These are phyloP conservation scores for Penicillium digitatum DNA, from an alignment of 2,329 filamentous ascomycete genomes.

Conservation along the genomic window DNA sequence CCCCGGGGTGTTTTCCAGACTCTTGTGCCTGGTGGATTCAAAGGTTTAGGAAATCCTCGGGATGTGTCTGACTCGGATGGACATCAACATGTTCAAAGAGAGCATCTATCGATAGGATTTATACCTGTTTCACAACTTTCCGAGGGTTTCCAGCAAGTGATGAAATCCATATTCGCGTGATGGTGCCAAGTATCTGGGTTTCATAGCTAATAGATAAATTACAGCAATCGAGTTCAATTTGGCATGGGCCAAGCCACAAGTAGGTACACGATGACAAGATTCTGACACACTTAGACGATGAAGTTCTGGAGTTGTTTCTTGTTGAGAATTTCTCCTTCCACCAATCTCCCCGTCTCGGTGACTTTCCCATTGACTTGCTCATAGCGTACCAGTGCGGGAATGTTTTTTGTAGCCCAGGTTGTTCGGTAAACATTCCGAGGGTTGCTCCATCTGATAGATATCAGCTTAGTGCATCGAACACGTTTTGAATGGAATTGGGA, in stretches of 20 bases:
- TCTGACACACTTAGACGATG: slow-evolving; percentile 9
- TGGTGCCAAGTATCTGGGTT: neutral
- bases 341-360: slow-evolving; percentile 30
- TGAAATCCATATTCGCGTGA: neutral
- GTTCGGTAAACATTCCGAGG: slow-evolving; percentile 34
- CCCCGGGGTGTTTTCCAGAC: slow-evolving; percentile 37
- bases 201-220: too few species aligned
- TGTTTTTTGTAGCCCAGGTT: slow-evolving; percentile 33
- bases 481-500: neutral
- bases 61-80: neutral
- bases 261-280: neutral
- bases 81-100: neutral
- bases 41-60: slow-evolving; percentile 27
- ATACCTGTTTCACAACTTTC: neutral
- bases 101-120: neutral
- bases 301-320: slow-evolving; percentile 22
- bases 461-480: neutral
- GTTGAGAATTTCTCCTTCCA: slow-evolving; percentile 34
- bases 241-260: neutral
- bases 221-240: too few species aligned
- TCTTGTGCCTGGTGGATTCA: slow-evolving; percentile 39
- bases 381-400: slow-evolving; percentile 38
- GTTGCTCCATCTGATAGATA: slow-evolving; percentile 33
- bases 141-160: neutral
- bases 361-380: slow-evolving; percentile 30